Evolutionary conservation across 345 rosid genomes (phyloP), one percentile per base, ranked within the genome.

Genomic region (Aquilaria malaccensis): DNA sequence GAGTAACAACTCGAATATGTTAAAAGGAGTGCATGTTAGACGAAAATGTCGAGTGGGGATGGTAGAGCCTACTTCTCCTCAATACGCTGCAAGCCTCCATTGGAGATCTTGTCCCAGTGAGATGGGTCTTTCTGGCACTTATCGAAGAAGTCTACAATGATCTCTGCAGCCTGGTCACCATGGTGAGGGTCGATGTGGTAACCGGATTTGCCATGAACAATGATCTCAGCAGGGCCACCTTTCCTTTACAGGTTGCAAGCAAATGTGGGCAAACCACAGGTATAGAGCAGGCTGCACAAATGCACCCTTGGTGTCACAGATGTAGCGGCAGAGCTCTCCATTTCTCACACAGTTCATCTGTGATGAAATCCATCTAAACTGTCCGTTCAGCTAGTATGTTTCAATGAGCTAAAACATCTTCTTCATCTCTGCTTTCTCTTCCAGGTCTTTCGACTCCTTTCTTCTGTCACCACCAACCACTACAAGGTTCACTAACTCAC

Each of bases 151-250:
- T 75, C 76, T 11, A 79, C 96, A 2, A 91, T 79, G 15, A 64
- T 78, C 47, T 81, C 85, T 2, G 96, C 91, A 0, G 91, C 94
- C 69, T 81, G 83, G 2, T 79, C 89, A 45, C 91, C 93, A 6
- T 91, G 90, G 78, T 85, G 87, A 4, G 97, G 96, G 61, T 87
- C 95, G 37, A 91, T 87, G 53, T 91, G 81, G 85, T 76, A 91
- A 13, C 97, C 97, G 0, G 96, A 91, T 71, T 84, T 85, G 1
- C 96, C 93, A 3, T 90, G 79, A 5, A 84, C 93, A 22, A 88
- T 91, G 62, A 91, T 91, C 86, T 91, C 91, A 70, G 91, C 91
- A 7, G 97, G 97, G n/a, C 98, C 96, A 59, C 96, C 96, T 9
- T 91, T 79, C 66, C 82, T 22, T 22, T 22, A 22, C 22, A 79